phyloP scores from a whole-genome alignment of 2,329 filamentous ascomycete genomes.

The Trichophyton rubrum region DNA sequence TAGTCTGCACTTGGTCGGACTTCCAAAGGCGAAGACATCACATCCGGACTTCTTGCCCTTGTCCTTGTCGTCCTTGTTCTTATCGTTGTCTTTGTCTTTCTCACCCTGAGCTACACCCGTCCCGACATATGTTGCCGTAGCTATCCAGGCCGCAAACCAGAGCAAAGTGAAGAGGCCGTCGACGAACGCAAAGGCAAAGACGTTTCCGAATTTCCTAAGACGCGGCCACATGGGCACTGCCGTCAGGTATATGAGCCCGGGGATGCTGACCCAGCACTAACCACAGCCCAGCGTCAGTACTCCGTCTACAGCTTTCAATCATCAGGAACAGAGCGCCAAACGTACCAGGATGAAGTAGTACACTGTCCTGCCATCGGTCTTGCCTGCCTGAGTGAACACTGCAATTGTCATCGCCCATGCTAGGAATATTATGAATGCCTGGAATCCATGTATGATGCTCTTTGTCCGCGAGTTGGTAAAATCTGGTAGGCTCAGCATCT shows the following conservation, averaged over 20 bases:
- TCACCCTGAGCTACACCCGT: constrained; percentile 42
- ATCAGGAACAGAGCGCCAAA: background rate
- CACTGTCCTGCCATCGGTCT: constrained; percentile 42
- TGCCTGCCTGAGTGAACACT: constrained; percentile 43
- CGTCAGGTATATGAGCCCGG: constrained; percentile 46
- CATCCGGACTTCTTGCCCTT: constrained; percentile 37
- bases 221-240: constrained; percentile 50
- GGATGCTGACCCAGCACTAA: constrained; percentile 48
- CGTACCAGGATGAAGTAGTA: constrained; percentile 47
- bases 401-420: constrained; percentile 46
- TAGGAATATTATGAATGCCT: constrained; percentile 46
- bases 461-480: constrained; percentile 35
- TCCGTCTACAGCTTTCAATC: background rate
- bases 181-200: constrained; percentile 46
- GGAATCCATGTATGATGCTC: constrained; percentile 41
- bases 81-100: constrained; percentile 23
- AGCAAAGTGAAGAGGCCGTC: constrained; percentile 44
- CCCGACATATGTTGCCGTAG: constrained; percentile 44
- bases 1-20: constrained; percentile 43
- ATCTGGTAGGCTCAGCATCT: constrained; percentile 12
- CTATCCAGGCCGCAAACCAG: constrained; percentile 48
- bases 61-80: constrained; percentile 26
- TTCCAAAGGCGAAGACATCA: constrained; percentile 44
- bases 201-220: constrained; percentile 45
- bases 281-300: background rate